These are phyloP conservation scores for Penicillium soppii DNA, from an alignment of 495 filamentous ascomycete genomes.

Conservation along the genomic window DNA sequence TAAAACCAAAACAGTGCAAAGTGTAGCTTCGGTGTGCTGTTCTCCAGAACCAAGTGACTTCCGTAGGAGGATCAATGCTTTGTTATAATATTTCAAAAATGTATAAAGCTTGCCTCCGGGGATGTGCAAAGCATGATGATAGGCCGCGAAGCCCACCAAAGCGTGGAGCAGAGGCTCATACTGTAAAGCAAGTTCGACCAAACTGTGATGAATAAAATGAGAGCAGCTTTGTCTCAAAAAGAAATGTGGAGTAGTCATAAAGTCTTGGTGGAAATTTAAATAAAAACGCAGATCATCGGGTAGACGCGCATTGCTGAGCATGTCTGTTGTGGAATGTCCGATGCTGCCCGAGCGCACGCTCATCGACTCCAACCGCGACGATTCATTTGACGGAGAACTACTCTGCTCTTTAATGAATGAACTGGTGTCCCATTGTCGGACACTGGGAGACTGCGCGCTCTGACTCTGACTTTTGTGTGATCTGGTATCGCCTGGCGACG, in stretches of 20 bases:
- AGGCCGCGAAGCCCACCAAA: slow-evolving; percentile 87
- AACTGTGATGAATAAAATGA: slow-evolving; percentile 68
- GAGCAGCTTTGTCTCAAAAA: slow-evolving; percentile 65
- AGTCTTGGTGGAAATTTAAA: slow-evolving; percentile 71
- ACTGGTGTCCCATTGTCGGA: slow-evolving; percentile 5
- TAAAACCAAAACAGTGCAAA: slow-evolving; percentile 88
- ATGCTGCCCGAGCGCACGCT: slow-evolving; percentile 35
- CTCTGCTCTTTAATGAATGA: slow-evolving; percentile 37
- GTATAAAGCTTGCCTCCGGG: slow-evolving; percentile 69
- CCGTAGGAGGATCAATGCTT: slow-evolving; percentile 74
- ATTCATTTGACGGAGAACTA: slow-evolving; percentile 48
- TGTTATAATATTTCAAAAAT: slow-evolving; percentile 89
- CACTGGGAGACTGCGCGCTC: slow-evolving; percentile 39
- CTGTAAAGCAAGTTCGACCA: slow-evolving; percentile 69
- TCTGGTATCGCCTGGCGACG: slow-evolving; percentile 25
- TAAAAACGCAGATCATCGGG: slow-evolving; percentile 73
- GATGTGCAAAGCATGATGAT: slow-evolving; percentile 71
- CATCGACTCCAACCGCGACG: slow-evolving; percentile 32
- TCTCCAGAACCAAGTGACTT: slow-evolving; percentile 67
- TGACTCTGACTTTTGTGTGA: slow-evolving; percentile 29
- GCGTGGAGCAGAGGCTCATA: slow-evolving; percentile 86
- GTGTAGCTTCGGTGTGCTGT: slow-evolving; percentile 67
- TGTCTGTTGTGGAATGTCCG: slow-evolving; percentile 28
- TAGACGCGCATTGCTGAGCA: slow-evolving; percentile 43
- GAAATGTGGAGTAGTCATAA: slow-evolving; percentile 78